Conservation (phyloP, 352 stramenopile species). For the Plasmopara viticola region DNA sequence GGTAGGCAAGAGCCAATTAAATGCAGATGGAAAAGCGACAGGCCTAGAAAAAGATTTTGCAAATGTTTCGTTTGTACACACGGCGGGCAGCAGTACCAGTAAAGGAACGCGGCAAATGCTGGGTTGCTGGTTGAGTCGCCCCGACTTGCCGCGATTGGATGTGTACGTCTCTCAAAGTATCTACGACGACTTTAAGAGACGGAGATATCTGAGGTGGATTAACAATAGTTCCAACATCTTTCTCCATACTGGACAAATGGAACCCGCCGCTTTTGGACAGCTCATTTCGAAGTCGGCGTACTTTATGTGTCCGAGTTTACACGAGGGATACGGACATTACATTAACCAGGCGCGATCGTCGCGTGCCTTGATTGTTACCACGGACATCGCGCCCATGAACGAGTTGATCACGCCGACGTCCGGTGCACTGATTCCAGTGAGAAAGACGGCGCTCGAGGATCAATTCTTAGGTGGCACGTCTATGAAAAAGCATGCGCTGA, state of each 20-base stretch:
- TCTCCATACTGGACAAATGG: slow-evolving; percentile 29
- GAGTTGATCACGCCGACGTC: slow-evolving; percentile 41
- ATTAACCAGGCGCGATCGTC: slow-evolving; percentile 55
- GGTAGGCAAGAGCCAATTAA: slow-evolving; percentile 18
- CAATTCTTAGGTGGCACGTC: slow-evolving; percentile 38
- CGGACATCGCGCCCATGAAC: slow-evolving; percentile 50
- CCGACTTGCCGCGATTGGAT: slow-evolving; percentile 29
- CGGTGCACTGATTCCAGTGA: slow-evolving; percentile 33
- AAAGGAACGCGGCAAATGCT: slow-evolving; percentile 37
- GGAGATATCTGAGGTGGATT: slow-evolving; percentile 20
- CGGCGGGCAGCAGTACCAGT: slow-evolving; percentile 37
- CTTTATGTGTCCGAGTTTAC: slow-evolving; percentile 46
- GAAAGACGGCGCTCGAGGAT: slow-evolving; percentile 8
- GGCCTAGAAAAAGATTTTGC: slow-evolving; percentile 35
- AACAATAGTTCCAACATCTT: slow-evolving; percentile 23
- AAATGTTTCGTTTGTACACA: slow-evolving; percentile 36
- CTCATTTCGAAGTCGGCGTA: slow-evolving; percentile 34
- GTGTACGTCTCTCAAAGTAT: slow-evolving; percentile 33
- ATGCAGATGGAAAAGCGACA: slow-evolving; percentile 1
- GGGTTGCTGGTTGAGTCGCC: slow-evolving; percentile 32
- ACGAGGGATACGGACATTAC: slow-evolving; percentile 59
- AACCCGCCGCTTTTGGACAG: slow-evolving; percentile 29
- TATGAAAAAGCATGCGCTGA: slow-evolving; percentile 24
- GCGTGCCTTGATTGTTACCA: slow-evolving; percentile 42
- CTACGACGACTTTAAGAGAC: slow-evolving; percentile 25